phyloP scores from a whole-genome alignment of 1,139 yeast genomes.

The Suhomyces atakaporum region DNA sequence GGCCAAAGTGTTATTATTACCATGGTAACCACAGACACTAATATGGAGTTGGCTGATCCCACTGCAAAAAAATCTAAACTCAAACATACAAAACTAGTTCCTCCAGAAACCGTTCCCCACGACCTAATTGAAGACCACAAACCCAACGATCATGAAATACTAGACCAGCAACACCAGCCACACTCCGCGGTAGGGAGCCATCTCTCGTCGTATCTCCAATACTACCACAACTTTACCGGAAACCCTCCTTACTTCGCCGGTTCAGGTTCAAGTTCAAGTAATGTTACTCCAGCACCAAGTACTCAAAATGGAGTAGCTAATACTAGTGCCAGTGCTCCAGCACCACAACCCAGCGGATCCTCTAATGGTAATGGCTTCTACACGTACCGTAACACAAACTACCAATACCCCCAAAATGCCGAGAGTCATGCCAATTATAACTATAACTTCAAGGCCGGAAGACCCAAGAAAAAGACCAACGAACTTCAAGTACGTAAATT shows the following conservation, averaged over 20 bases:
- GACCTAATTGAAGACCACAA: slow-evolving; percentile 4
- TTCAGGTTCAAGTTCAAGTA: not conserved
- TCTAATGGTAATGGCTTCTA: slow-evolving; percentile 5
- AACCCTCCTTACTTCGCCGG: slow-evolving; percentile 6
- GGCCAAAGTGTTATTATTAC: no score
- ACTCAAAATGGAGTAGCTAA: not conserved
- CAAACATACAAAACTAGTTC: not conserved
- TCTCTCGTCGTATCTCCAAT: slow-evolving; percentile 12
- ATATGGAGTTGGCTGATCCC: not conserved
- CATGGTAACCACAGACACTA: not conserved
- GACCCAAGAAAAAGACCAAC: slow-evolving; percentile 10
- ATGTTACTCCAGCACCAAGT: not conserved
- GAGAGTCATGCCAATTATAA: slow-evolving; percentile 4
- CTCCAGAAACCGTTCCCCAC: not conserved
- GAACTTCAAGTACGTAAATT: slow-evolving; percentile 12
- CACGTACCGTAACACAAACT: slow-evolving; percentile 5
- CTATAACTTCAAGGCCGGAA: slow-evolving; percentile 10
- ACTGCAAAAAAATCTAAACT: not conserved
- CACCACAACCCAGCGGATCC: not conserved
- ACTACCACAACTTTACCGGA: slow-evolving; percentile 10
- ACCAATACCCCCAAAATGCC: slow-evolving; percentile 1
- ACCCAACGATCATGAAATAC: not conserved
- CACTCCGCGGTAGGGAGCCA: slow-evolving; percentile 12
- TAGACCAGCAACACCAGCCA: slow-evolving; percentile 4
- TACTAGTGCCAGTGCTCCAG: not conserved